These are phyloP conservation scores for Populus tremula DNA, from an alignment of 345 rosid genomes.

Conservation along the genomic window DNA sequence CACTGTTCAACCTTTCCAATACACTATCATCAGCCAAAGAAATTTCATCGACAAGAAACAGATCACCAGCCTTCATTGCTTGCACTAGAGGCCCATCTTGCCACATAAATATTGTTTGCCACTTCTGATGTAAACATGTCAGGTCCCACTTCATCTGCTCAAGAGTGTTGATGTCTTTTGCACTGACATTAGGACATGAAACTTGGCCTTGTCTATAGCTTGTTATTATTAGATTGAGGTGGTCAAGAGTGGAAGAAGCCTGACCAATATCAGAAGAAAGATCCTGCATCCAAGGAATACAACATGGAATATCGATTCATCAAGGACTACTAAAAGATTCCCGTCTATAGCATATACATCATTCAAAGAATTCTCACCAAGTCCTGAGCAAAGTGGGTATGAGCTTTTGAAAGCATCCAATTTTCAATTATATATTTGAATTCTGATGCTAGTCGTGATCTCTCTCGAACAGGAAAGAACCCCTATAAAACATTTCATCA, in stretches of 20 bases:
- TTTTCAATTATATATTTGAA: slow-evolving; percentile 51
- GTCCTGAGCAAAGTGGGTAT: slow-evolving; percentile 27
- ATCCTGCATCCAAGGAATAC: slow-evolving; percentile 41
- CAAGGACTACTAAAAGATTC: slow-evolving; percentile 8
- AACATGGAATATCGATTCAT: slow-evolving; percentile 7
- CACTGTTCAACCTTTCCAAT: slow-evolving; percentile 86
- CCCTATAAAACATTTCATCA: slow-evolving; percentile 54
- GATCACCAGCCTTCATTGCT: slow-evolving; percentile 84
- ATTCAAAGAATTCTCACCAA: slow-evolving; percentile 37
- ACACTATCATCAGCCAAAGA: slow-evolving; percentile 99
- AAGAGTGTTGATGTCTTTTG: slow-evolving; percentile 45
- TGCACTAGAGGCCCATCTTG: slow-evolving; percentile 97
- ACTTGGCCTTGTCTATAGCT: slow-evolving; percentile 45
- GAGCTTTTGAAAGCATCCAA: slow-evolving; percentile 53
- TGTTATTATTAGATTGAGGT: slow-evolving; percentile 35
- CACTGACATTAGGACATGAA: slow-evolving; percentile 30
- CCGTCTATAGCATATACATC: neutral
- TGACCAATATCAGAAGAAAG: slow-evolving; percentile 60
- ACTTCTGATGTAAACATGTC: slow-evolving; percentile 54
- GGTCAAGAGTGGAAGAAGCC: slow-evolving; percentile 55
- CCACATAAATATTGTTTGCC: slow-evolving; percentile 88
- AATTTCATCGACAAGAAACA: slow-evolving; percentile 91
- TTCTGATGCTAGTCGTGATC: slow-evolving; percentile 62
- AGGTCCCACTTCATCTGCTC: slow-evolving; percentile 55
- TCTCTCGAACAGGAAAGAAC: slow-evolving; percentile 81